A percentile compares a stretch with the other conserved stretches of the same genome.
These are phyloP conservation scores for Fusarium camptoceras DNA, from an alignment of 2,329 filamentous ascomycete genomes.

Conservation along the genomic window DNA sequence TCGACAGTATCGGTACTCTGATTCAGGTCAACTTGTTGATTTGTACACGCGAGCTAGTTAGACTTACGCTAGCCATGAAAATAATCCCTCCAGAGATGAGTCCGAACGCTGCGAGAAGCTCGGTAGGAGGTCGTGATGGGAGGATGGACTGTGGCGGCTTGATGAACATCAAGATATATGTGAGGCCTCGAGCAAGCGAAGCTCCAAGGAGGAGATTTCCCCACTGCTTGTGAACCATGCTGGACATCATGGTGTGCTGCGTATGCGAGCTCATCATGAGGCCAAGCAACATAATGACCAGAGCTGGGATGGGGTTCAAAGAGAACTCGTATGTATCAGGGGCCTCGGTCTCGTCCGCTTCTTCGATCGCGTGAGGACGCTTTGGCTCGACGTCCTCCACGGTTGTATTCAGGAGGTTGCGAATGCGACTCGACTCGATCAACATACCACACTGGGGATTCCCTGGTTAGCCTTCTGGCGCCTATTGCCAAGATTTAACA, in stretches of 20 bases:
- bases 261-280: constrained; percentile 97
- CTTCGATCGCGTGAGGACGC: constrained; percentile 56
- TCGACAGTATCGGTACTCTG: constrained; percentile 80
- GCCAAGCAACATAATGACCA: constrained; percentile 88
- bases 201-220: constrained; percentile 85
- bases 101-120: constrained; percentile 88
- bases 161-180: constrained; percentile 83
- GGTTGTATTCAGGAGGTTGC: constrained; percentile 72
- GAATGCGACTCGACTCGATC: constrained; percentile 78
- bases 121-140: constrained; percentile 87
- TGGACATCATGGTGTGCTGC: constrained; percentile 83
- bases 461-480: constrained; percentile 39
- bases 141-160: constrained; percentile 83
- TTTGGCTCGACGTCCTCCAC: constrained; percentile 53
- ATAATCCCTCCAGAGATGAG: constrained; percentile 88
- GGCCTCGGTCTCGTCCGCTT: constrained; percentile 61
- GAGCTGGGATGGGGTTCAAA: constrained; percentile 87
- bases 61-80: constrained; percentile 88
- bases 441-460: constrained; percentile 78
- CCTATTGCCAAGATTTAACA: not conserved
- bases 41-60: no score
- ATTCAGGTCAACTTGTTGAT: constrained; percentile 4
- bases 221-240: constrained; percentile 96
- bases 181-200: constrained; percentile 79
- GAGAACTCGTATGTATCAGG: constrained; percentile 79